These are phyloP conservation scores for Mycena venus DNA, from an alignment of 768 basidiomycete genomes.

Conservation along the genomic window DNA sequence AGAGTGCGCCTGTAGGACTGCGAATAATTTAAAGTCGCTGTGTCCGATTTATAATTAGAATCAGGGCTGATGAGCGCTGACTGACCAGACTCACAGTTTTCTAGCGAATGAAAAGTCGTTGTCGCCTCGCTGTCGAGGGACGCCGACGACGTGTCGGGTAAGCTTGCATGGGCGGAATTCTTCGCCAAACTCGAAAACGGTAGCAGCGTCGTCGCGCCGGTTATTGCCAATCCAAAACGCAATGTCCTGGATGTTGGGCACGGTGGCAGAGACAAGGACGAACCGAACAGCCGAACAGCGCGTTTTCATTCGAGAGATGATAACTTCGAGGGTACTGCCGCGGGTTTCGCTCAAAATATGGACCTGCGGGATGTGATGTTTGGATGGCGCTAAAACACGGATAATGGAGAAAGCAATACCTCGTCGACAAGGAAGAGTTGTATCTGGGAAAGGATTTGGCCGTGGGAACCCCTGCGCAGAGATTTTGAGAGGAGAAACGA, in stretches of 20 bases:
- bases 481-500: not conserved
- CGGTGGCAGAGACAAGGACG: slow-evolving; percentile 92
- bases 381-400: not conserved
- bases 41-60: not conserved
- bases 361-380: slow-evolving; percentile 72
- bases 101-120: slow-evolving; percentile 87
- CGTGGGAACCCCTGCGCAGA: slow-evolving; percentile 67
- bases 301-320: slow-evolving; percentile 93
- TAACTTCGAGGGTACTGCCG: slow-evolving; percentile 94
- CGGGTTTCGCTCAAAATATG: slow-evolving; percentile 93
- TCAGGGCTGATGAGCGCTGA: not conserved
- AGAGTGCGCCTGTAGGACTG: slow-evolving; percentile 79
- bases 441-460: slow-evolving; percentile 77
- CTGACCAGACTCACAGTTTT: slow-evolving; percentile 52
- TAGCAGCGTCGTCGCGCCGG: slow-evolving; percentile 59
- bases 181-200: slow-evolving; percentile 92
- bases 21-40: slow-evolving; percentile 76
- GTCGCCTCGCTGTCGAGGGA: slow-evolving; percentile 68
- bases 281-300: slow-evolving; percentile 82
- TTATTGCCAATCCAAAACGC: slow-evolving; percentile 85
- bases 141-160: slow-evolving; percentile 78
- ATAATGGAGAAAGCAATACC: slow-evolving; percentile 53
- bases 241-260: slow-evolving; percentile 93
- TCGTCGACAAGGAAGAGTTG: slow-evolving; percentile 93
- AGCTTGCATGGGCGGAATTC: slow-evolving; percentile 91